phyloP scores from a whole-genome alignment of 73 alveolate species.

The Uronychia setigera region DNA sequence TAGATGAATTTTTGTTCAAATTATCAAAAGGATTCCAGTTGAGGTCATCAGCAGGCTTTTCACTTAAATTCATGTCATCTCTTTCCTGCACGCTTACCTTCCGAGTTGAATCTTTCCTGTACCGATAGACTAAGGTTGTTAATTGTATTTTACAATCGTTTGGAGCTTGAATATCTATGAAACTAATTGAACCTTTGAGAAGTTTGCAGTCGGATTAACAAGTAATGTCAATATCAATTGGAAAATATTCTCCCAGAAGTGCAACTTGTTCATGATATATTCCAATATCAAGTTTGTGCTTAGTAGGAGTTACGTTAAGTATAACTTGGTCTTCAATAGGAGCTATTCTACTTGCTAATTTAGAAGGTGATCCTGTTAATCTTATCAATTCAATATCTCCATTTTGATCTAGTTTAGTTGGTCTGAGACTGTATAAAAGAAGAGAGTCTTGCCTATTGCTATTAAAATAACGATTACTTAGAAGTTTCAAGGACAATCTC shows the following conservation, averaged over 20 bases:
- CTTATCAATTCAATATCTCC: not conserved
- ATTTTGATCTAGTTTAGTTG: not conserved
- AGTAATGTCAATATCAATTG: not conserved
- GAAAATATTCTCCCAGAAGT: not conserved
- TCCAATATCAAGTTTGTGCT: not conserved
- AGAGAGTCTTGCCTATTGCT: not conserved
- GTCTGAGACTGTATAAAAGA: not conserved
- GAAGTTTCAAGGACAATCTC: not conserved
- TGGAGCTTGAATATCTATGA: not conserved
- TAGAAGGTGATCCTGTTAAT: not conserved
- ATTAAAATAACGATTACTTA: not conserved
- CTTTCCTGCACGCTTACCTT: not conserved
- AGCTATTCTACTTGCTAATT: not conserved
- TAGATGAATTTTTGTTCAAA: too few relatives aligned
- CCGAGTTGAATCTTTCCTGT: not conserved
- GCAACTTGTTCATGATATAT: not conserved
- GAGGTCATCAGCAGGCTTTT: too few relatives aligned
- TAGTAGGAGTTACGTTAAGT: not conserved
- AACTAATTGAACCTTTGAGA: not conserved
- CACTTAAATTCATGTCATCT: too few relatives aligned
- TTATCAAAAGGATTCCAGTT: too few relatives aligned
- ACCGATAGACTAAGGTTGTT: not conserved
- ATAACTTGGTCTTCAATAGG: not conserved
- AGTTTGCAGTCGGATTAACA: not conserved
- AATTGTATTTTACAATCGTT: not conserved